These are phyloP conservation scores for Triticum dicoccoides DNA, from an alignment of 176 grass and related monocot species.

Conservation along the genomic window DNA sequence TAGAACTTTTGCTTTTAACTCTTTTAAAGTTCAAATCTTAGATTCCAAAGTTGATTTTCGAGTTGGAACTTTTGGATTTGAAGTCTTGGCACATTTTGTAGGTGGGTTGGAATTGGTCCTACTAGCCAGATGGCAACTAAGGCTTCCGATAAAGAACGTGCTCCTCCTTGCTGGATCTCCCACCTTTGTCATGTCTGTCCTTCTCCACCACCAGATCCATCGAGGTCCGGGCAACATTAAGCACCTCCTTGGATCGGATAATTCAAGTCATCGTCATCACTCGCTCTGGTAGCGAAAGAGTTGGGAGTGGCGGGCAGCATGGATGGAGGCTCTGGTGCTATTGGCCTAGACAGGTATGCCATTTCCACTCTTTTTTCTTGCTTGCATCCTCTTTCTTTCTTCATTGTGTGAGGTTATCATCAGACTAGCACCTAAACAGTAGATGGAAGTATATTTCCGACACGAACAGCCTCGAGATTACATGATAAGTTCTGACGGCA, in stretches of 20 bases:
- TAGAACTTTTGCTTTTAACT: neutral
- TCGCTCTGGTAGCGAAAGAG: neutral
- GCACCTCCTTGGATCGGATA: neutral
- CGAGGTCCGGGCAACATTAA: neutral
- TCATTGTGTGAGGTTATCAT: neutral
- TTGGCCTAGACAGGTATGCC: neutral
- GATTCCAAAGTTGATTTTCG: neutral
- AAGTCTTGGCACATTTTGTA: neutral
- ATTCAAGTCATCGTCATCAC: neutral
- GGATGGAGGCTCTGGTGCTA: neutral
- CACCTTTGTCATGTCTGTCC: neutral
- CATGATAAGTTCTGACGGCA: neutral
- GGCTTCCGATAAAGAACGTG: neutral
- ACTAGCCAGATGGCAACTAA: neutral
- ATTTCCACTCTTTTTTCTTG: neutral
- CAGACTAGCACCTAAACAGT: neutral
- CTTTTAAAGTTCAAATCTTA: neutral
- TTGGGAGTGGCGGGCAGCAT: neutral
- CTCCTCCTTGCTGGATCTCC: neutral
- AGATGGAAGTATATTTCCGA: neutral
- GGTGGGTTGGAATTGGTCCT: neutral
- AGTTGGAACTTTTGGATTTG: neutral
- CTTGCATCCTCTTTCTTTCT: neutral
- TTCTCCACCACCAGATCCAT: neutral
- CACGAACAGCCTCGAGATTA: neutral